phyloP scores from a whole-genome alignment of 495 filamentous ascomycete species.

The Daldinia decipiens region DNA sequence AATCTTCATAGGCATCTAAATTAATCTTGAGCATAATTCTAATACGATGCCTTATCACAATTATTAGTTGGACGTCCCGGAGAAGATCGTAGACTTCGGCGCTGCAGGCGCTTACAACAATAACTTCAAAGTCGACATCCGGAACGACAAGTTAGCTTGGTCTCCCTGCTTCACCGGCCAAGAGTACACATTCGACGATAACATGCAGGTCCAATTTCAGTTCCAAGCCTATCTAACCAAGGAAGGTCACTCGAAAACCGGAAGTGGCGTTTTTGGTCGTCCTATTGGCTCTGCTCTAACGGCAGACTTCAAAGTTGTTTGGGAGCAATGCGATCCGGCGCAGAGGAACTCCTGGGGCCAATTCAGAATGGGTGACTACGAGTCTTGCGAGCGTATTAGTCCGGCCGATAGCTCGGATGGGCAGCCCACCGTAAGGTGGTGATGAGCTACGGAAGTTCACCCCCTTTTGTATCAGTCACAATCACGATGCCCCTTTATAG shows the following conservation, averaged over 20 bases:
- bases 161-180: slow-evolving; percentile 38
- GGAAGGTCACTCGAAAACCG: slow-evolving; percentile 31
- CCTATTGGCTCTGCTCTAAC: slow-evolving; percentile 24
- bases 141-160: slow-evolving; percentile 22
- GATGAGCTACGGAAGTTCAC: neutral
- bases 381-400: slow-evolving; percentile 26
- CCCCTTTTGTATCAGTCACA: neutral
- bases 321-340: slow-evolving; percentile 35
- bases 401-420: slow-evolving; percentile 6
- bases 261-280: slow-evolving; percentile 32
- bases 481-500: neutral
- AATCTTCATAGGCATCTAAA: neutral
- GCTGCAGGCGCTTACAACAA: slow-evolving; percentile 19
- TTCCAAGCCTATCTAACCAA: slow-evolving; percentile 40
- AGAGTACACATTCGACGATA: slow-evolving; percentile 39
- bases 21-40: neutral
- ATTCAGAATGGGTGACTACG: slow-evolving; percentile 36
- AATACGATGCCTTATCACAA: neutral
- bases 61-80: slow-evolving; percentile 28
- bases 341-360: slow-evolving; percentile 39
- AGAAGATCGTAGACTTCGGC: slow-evolving; percentile 27
- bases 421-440: slow-evolving; percentile 36
- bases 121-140: slow-evolving; percentile 33
- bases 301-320: slow-evolving; percentile 29
- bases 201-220: slow-evolving; percentile 41